Evolutionary conservation across 1,284 basidiomycete species (phyloP).

Genomic region (Rhodotorula sp.): DNA sequence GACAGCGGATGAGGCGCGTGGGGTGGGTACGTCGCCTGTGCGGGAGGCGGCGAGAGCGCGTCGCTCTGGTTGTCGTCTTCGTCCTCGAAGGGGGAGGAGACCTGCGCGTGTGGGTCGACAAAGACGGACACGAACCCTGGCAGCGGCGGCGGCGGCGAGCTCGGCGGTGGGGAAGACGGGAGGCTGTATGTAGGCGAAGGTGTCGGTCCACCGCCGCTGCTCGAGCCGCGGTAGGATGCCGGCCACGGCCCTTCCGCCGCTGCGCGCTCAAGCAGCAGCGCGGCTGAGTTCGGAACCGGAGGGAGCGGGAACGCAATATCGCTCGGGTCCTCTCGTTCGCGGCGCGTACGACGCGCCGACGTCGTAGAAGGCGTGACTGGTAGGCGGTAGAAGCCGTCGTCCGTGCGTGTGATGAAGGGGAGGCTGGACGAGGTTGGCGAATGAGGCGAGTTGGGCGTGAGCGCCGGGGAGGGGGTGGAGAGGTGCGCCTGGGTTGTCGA

Average conservation of each 20-base stretch:
- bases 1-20: neutral
- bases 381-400: conserved; percentile 2
- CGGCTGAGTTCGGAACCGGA: neutral
- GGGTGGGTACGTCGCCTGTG: neutral
- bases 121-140: conserved; percentile 1
- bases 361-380: neutral
- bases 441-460: neutral
- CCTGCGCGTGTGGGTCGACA: neutral
- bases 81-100: neutral
- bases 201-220: neutral
- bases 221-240: neutral
- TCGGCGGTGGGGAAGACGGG: neutral
- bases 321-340: neutral
- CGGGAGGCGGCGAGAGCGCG: too few relatives aligned
- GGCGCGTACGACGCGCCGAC: neutral
- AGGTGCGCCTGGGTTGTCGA: neutral
- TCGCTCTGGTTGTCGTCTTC: neutral
- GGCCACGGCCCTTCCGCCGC: neutral
- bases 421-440: neutral
- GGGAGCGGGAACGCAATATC: conserved; percentile 1
- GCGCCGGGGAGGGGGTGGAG: neutral
- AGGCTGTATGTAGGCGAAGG: neutral
- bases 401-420: neutral
- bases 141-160: neutral
- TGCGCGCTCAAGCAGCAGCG: neutral